Conservation (phyloP, 345 rosid genomes). For the Anacardium occidentale region DNA sequence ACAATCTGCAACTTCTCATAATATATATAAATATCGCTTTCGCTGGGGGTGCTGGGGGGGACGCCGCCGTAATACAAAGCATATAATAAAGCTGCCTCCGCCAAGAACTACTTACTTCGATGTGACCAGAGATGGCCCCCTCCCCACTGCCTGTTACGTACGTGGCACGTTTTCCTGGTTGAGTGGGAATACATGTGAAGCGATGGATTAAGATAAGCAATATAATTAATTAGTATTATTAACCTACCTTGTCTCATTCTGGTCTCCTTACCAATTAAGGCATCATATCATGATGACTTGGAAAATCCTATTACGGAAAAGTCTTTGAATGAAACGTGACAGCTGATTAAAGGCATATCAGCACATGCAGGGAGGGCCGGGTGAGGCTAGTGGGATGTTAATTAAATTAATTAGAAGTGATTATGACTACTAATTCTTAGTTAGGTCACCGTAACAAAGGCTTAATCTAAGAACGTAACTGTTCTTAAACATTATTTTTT, state of each 20-base stretch:
- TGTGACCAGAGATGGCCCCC: neutral
- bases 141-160: too few relatives aligned
- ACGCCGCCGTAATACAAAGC: slow-evolving; percentile 9
- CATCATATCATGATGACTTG: neutral
- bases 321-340: too few relatives aligned
- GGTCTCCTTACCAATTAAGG: neutral
- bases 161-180: slow-evolving; percentile 5
- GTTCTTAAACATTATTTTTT: too few relatives aligned
- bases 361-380: too few relatives aligned
- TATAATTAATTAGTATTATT: neutral
- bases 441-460: too few relatives aligned
- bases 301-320: neutral
- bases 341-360: too few relatives aligned
- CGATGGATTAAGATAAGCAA: neutral
- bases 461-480: too few relatives aligned
- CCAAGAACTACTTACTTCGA: slow-evolving; percentile 15
- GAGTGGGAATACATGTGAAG: neutral
- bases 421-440: too few relatives aligned
- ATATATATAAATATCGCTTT: neutral
- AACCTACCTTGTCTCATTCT: neutral
- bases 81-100: slow-evolving; percentile 1
- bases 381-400: too few relatives aligned
- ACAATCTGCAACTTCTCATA: too few relatives aligned
- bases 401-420: too few relatives aligned
- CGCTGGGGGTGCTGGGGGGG: neutral